phyloP scores from a whole-genome alignment of 192 early-diverging fungal species.

The Backusella luteola region DNA sequence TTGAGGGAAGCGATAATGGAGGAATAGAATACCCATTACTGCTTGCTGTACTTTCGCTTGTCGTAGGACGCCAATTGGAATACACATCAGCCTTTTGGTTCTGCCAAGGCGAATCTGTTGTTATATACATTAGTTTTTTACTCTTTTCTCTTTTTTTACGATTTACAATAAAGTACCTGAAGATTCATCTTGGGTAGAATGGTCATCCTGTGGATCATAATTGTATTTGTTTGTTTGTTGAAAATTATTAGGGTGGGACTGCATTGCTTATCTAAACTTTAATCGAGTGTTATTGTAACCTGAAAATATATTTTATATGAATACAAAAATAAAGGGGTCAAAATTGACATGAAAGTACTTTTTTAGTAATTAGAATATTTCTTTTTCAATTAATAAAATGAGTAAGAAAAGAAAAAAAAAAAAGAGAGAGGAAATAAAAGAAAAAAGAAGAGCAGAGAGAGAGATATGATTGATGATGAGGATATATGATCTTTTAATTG shows the following conservation, averaged over 20 bases:
- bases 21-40: not conserved
- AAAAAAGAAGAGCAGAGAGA: not conserved
- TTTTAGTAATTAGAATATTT: not conserved
- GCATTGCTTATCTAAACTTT: not conserved
- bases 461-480: not conserved
- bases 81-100: not conserved
- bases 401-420: not conserved
- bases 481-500: not conserved
- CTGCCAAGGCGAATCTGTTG: not conserved
- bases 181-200: not conserved
- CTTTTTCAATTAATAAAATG: not conserved
- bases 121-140: not conserved
- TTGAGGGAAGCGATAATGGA: not conserved
- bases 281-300: not conserved
- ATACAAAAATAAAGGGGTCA: slow-evolving; percentile 3
- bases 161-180: not conserved
- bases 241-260: not conserved
- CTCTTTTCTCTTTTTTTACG: not conserved
- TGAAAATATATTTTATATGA: not conserved
- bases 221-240: slow-evolving; percentile 1
- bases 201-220: not conserved
- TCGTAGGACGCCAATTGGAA: not conserved
- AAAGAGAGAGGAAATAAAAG: not conserved
- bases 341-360: slow-evolving; percentile 1
- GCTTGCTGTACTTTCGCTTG: not conserved